Evolutionary conservation across 2,329 filamentous ascomycete genomes (phyloP), one percentile per base, ranked within the genome.

Genomic region (Mycosphaerella arachidis): DNA sequence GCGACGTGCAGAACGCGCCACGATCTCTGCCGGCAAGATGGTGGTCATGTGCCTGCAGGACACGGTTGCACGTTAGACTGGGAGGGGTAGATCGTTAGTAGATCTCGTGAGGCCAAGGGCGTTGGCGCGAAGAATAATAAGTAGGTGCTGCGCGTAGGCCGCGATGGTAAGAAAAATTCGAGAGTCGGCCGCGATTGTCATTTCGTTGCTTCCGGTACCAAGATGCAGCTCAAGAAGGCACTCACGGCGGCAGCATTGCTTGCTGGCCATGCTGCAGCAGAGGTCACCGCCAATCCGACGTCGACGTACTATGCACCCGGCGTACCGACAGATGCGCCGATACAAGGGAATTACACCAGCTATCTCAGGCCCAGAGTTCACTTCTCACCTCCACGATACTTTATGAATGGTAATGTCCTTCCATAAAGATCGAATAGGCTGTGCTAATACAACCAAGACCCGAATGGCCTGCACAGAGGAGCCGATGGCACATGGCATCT

Each of bases 381-480:
- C 70, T 86, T 79, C 69, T 80, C 81, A 7, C 81, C 82, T 2
- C 82, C 82, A 1, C 65, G 76, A 30, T 71, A 78, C 65, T 83
- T 81, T 67, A 81, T 82, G 78, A 85, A 85, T 65, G 66, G 65
- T 63, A 9, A 18, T 29, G 6, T 7, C n/a, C 4, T 13, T 24
- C 29, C 27, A 12, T 24, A 12, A 9, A 27, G 20, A 10, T 9
- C 18, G 9, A 30, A 31, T 12, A 3, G 18, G 4, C 10, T 12
- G 20, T 50, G 37, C 30, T 59, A 7, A 58, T 78, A 86, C 86
- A 62, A 8, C 12, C 18, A 16, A 63, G 86, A 88, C 65, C 85
- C 85, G 1, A 88, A 88, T 72, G 86, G 86, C 66, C 79, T 86
- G 75, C 85, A 86, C 61, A 70, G 80, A 6, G 84, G 86, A 62